Evolutionary conservation across 106 monocot genomes (phyloP).

Genomic region (Alisma plantagoaquatica): DNA sequence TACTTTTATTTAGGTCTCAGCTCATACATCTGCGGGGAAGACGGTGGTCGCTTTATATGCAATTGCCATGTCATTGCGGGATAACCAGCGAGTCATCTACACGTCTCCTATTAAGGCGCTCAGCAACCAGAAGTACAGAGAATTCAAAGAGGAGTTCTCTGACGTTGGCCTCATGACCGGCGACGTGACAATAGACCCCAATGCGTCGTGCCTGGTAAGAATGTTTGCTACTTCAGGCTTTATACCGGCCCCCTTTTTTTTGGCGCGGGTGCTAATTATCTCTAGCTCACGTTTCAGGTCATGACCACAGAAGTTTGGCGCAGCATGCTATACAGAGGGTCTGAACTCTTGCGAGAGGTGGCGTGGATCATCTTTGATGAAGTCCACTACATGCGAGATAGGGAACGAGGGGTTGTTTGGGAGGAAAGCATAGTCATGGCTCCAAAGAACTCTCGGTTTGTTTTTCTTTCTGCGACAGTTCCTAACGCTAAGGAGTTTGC

Average conservation of each 20-base stretch:
- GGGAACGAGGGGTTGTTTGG: slow-evolving; percentile 97
- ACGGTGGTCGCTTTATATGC: slow-evolving; percentile 93
- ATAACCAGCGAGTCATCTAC: slow-evolving; percentile 88
- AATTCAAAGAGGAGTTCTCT: slow-evolving; percentile 92
- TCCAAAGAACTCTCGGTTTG: slow-evolving; percentile 84
- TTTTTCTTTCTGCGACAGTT: slow-evolving; percentile 95
- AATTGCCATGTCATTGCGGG: slow-evolving; percentile 80
- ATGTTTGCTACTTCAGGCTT: too few species aligned
- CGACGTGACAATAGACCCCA: slow-evolving; percentile 94
- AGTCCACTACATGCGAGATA: slow-evolving; percentile 97
- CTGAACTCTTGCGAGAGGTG: slow-evolving; percentile 87
- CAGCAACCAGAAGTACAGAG: slow-evolving; percentile 96
- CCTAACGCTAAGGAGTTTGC: slow-evolving; percentile 99
- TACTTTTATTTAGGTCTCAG: slow-evolving; percentile 54
- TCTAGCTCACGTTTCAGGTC: slow-evolving; percentile 39
- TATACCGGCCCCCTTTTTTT: too few species aligned
- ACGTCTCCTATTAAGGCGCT: slow-evolving; percentile 98
- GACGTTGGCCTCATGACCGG: slow-evolving; percentile 99
- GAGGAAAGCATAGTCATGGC: slow-evolving; percentile 99
- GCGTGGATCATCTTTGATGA: slow-evolving; percentile 98
- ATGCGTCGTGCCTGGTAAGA: slow-evolving; percentile 91
- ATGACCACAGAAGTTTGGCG: slow-evolving; percentile 99
- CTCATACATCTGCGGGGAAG: slow-evolving; percentile 97
- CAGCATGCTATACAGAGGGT: slow-evolving; percentile 97
- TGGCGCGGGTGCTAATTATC: too few species aligned